These are phyloP conservation scores for Leccinum disarticulatum DNA, from an alignment of 768 basidiomycete species.

Conservation along the genomic window DNA sequence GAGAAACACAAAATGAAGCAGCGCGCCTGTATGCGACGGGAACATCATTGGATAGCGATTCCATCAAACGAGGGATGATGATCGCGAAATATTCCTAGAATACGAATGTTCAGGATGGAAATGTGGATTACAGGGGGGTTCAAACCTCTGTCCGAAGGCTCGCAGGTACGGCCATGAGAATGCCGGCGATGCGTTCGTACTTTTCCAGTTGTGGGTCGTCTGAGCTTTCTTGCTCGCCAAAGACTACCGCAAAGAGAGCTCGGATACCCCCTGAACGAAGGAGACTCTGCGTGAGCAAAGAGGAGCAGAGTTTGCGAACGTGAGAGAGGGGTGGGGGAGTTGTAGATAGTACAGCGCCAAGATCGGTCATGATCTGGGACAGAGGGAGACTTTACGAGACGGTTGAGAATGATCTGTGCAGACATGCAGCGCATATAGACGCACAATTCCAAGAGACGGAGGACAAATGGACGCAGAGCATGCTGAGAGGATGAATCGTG, in stretches of 20 bases:
- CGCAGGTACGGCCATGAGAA: conserved; percentile 63
- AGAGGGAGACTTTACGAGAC: conserved; percentile 50
- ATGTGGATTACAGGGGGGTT: background rate
- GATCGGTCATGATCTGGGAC: conserved; percentile 61
- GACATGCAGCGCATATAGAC: conserved; percentile 31
- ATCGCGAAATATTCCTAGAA: conserved; percentile 59
- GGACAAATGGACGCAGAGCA: conserved; percentile 47
- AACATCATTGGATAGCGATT: conserved; percentile 42
- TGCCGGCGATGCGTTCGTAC: conserved; percentile 66
- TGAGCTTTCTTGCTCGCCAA: conserved; percentile 56
- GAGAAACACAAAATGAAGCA: conserved; percentile 67
- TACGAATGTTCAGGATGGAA: conserved; percentile 1
- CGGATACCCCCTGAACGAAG: conserved; percentile 68
- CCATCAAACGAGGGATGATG: conserved; percentile 56
- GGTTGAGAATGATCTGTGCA: conserved; percentile 11
- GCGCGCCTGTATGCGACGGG: conserved; percentile 51
- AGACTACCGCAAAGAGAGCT: conserved; percentile 67
- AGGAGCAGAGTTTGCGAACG: conserved; percentile 56
- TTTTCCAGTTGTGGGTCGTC: conserved; percentile 64
- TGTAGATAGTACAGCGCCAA: conserved; percentile 58
- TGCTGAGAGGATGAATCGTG: conserved; percentile 43
- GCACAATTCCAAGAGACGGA: conserved; percentile 64
- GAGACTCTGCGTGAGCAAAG: conserved; percentile 69
- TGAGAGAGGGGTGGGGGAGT: conserved; percentile 43
- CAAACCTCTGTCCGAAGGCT: conserved; percentile 55